Percentiles rank a stretch among this genome's conserved stretches.
phyloP scores from a whole-genome alignment of 192 early-diverging fungal genomes.

The Gaertneriomyces semiglobifer region DNA sequence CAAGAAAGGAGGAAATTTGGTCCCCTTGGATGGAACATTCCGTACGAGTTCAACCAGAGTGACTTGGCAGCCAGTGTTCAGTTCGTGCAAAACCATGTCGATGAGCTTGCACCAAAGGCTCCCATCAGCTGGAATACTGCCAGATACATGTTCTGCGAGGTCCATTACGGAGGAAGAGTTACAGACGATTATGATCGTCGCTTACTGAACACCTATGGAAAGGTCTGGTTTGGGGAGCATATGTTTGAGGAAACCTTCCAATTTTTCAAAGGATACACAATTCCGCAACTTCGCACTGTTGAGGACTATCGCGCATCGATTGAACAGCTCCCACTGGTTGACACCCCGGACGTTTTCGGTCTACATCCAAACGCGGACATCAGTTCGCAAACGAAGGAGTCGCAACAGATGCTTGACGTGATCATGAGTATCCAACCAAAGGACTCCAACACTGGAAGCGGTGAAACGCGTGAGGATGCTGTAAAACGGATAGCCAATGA shows the following conservation, averaged over 20 bases:
- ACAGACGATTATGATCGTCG: conserved; percentile 66
- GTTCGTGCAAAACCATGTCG: conserved; percentile 68
- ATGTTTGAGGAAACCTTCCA: conserved; percentile 63
- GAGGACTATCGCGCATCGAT: conserved; percentile 61
- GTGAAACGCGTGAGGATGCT: conserved; percentile 63
- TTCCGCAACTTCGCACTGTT: conserved; percentile 61
- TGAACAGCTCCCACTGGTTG: conserved; percentile 54
- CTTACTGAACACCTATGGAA: conserved; percentile 56
- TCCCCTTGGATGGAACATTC: conserved; percentile 67
- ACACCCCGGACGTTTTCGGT: conserved; percentile 66
- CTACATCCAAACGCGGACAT: conserved; percentile 68
- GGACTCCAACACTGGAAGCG: conserved; percentile 52
- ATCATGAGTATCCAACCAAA: conserved; percentile 69
- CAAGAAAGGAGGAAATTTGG: conserved; percentile 66
- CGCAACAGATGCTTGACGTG: conserved; percentile 59
- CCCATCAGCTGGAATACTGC: conserved; percentile 59
- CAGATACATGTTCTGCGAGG: conserved; percentile 67
- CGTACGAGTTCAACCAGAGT: conserved; percentile 68
- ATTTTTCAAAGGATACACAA: conserved; percentile 64
- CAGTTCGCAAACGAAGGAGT: conserved; percentile 58
- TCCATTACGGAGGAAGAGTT: conserved; percentile 63
- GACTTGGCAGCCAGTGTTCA: conserved; percentile 63
- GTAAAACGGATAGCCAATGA: conserved; percentile 62
- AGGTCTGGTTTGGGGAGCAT: conserved; percentile 68
- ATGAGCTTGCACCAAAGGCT: conserved; percentile 63